Conservation (phyloP, 2,329 filamentous ascomycete species). For the Neonectria ditissima region DNA sequence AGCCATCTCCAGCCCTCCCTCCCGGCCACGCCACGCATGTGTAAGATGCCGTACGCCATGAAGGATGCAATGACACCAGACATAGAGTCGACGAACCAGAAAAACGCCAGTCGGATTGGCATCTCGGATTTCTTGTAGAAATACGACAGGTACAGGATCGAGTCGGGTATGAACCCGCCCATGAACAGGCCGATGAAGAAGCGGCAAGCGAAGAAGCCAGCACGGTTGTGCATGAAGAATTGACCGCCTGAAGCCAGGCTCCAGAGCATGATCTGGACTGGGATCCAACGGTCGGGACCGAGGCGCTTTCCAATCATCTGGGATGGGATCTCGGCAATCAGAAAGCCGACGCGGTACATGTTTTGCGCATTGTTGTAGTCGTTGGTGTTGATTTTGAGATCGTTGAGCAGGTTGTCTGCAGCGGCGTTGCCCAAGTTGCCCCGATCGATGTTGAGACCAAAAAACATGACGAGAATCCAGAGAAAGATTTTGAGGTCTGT, state of each 20-base stretch:
- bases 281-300: slow-evolving; percentile 49
- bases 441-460: slow-evolving; percentile 58
- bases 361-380: slow-evolving; percentile 67
- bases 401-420: slow-evolving; percentile 56
- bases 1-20: slow-evolving; percentile 44
- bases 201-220: slow-evolving; percentile 27
- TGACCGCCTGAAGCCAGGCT: slow-evolving; percentile 12
- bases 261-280: slow-evolving; percentile 35
- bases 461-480: slow-evolving; percentile 66
- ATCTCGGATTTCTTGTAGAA: slow-evolving; percentile 45
- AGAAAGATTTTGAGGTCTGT: slow-evolving; percentile 63
- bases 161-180: slow-evolving; percentile 30
- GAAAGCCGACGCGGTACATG: slow-evolving; percentile 65
- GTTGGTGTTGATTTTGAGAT: slow-evolving; percentile 50
- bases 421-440: slow-evolving; percentile 50
- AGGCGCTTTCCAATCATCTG: slow-evolving; percentile 69
- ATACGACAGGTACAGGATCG: slow-evolving; percentile 44
- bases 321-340: slow-evolving; percentile 70
- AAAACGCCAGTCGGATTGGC: slow-evolving; percentile 42
- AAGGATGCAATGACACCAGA: slow-evolving; percentile 42
- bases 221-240: slow-evolving; percentile 24
- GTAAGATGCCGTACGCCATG: slow-evolving; percentile 42
- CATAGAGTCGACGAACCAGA: slow-evolving; percentile 39
- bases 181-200: slow-evolving; percentile 19
- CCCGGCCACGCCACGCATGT: slow-evolving; percentile 42